These are phyloP conservation scores for Akanthomyces uredinophilus DNA, from an alignment of 2,329 filamentous ascomycete genomes.

Conservation along the genomic window DNA sequence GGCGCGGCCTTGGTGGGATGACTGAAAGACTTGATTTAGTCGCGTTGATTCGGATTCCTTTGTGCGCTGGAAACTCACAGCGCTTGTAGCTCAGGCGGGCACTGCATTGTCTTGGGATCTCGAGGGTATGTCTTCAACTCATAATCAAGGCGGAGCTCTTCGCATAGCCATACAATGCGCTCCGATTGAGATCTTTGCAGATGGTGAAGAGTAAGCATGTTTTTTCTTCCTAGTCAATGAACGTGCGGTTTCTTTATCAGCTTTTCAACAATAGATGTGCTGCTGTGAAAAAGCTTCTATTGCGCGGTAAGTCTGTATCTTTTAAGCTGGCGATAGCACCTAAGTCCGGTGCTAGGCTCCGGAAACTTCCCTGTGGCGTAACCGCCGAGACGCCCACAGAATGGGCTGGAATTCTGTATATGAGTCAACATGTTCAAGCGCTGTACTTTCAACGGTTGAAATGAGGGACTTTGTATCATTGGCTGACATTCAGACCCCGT, in stretches of 20 bases:
- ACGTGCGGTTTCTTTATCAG: background rate
- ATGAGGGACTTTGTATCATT: background rate
- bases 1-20: conserved; percentile 2
- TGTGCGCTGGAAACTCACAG: background rate
- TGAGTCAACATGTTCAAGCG: background rate
- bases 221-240: background rate
- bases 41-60: background rate
- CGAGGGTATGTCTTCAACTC: background rate
- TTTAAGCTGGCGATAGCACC: background rate
- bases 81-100: background rate
- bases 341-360: background rate
- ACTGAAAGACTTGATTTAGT: background rate
- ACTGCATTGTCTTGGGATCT: background rate
- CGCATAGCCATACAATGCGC: conserved; percentile 7
- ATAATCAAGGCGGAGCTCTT: conserved; percentile 1
- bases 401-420: background rate
- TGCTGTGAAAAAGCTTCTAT: too few relatives aligned
- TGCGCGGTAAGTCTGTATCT: background rate
- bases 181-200: conserved; percentile 2
- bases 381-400: background rate
- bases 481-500: background rate
- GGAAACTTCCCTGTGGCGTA: background rate
- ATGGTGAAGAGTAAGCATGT: background rate
- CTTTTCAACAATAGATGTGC: background rate
- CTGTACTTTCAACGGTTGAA: background rate